These are phyloP conservation scores for Pseudogymnoascus sp. DNA, from an alignment of 2,329 filamentous ascomycete species.

Conservation along the genomic window DNA sequence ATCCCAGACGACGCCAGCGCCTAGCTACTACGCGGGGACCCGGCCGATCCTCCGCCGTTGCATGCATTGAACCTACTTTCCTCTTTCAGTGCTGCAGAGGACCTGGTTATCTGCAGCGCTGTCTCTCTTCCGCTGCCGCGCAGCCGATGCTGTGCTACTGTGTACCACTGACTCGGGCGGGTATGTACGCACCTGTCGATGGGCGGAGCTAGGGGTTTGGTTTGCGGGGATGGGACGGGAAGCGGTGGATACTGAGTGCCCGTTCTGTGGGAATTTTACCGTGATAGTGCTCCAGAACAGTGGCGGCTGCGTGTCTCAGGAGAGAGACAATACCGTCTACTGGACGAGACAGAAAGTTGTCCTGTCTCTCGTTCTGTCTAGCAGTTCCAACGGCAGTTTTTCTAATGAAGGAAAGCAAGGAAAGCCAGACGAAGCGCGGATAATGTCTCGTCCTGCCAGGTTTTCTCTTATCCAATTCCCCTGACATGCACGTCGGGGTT, in stretches of 20 bases:
- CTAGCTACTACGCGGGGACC: background rate
- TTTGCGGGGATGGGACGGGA: background rate
- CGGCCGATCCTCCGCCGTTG: background rate
- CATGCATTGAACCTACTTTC: background rate
- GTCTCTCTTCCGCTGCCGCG: background rate
- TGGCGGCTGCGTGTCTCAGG: background rate
- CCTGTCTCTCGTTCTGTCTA: background rate
- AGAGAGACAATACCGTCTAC: background rate
- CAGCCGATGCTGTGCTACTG: background rate
- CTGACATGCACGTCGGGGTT: background rate
- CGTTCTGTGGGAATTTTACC: background rate
- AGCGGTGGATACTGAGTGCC: background rate
- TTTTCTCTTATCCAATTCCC: background rate
- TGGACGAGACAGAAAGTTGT: background rate
- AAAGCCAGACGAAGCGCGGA: background rate
- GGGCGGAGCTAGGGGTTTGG: constrained; percentile 3
- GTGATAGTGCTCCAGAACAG: background rate
- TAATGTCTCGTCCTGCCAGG: background rate
- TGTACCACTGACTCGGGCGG: background rate
- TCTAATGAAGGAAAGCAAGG: background rate
- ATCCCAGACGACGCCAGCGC: background rate
- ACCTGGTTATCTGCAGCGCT: background rate
- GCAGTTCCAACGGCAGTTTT: background rate
- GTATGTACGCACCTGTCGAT: background rate
- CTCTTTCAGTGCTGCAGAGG: background rate